phyloP scores from a whole-genome alignment of 1,284 basidiomycete species.

The Pisolithus thermaeus region DNA sequence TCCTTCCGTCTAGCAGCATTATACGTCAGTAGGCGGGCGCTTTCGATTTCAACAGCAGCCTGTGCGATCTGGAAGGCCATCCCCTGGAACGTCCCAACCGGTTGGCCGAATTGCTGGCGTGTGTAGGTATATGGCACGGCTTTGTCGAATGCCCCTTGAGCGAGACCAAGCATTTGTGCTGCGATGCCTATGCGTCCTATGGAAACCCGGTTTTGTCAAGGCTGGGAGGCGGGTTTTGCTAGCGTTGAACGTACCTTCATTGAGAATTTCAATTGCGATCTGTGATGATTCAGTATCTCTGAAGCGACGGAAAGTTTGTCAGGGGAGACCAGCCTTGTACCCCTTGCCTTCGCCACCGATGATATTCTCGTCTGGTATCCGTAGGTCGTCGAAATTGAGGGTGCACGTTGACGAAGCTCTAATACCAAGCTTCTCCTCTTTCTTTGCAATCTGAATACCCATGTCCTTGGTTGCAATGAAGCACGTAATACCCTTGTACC shows the following conservation, averaged over 20 bases:
- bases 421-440: conserved; percentile 98
- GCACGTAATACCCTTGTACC: conserved; percentile 99
- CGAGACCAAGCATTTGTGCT: conserved; percentile 94
- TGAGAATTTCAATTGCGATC: conserved; percentile 96
- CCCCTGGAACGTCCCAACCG: conserved; percentile 90
- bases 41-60: conserved; percentile 86
- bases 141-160: conserved; percentile 95
- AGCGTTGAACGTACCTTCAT: conserved; percentile 59
- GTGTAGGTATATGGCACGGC: conserved; percentile 91
- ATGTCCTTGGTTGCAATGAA: conserved; percentile 95
- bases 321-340: conserved; percentile 68
- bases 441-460: conserved; percentile 97
- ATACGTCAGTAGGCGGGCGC: conserved; percentile 91
- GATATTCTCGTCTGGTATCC: conserved; percentile 88
- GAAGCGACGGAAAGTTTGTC: no score
- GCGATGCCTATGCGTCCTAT: conserved; percentile 90
- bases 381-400: conserved; percentile 93
- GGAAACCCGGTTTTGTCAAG: conserved; percentile 10
- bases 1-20: conserved; percentile 94
- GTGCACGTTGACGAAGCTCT: conserved; percentile 96
- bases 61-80: conserved; percentile 95
- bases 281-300: conserved; percentile 18
- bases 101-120: conserved; percentile 90
- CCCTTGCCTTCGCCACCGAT: conserved; percentile 93
- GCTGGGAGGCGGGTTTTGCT: neutral